Conservation (phyloP, 306 rosid species). For the Lathyrus oleraceus region DNA sequence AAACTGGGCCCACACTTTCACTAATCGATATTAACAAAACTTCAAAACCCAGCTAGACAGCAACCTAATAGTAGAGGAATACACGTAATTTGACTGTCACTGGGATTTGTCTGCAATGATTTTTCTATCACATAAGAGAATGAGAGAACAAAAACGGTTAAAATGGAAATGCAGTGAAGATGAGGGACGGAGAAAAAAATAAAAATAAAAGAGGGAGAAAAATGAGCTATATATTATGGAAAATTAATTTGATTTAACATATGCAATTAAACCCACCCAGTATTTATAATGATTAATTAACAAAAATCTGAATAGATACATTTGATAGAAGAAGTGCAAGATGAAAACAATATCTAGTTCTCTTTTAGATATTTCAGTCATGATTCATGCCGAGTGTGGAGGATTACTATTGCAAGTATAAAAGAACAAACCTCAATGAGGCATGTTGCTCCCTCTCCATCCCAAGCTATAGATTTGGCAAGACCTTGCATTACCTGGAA, state of each 20-base stretch:
- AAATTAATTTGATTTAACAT: conserved; percentile 6
- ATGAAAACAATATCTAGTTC: conserved; percentile 15
- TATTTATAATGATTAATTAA: conserved; percentile 5
- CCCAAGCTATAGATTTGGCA: conserved; percentile 97
- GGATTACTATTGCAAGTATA: conserved; percentile 10
- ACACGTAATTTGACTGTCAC: neutral
- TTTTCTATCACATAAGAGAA: neutral
- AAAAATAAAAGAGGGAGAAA: neutral
- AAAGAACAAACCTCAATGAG: conserved; percentile 72
- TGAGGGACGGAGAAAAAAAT: neutral
- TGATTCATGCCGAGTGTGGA: conserved; percentile 8
- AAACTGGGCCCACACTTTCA: neutral
- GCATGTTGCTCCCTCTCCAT: conserved; percentile 99
- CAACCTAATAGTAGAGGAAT: conserved; percentile 29
- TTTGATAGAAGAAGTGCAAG: neutral
- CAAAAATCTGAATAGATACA: neutral
- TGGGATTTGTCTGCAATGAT: neutral
- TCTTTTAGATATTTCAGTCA: conserved; percentile 15
- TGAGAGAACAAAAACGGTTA: neutral
- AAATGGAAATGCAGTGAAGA: neutral
- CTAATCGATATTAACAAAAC: conserved; percentile 13
- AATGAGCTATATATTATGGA: neutral
- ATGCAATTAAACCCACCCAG: neutral
- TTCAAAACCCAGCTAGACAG: conserved; percentile 2
- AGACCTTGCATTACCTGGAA: conserved; percentile 98